Conservation (phyloP, 1,139 yeast species). For the Lodderomyces elongisporus region DNA sequence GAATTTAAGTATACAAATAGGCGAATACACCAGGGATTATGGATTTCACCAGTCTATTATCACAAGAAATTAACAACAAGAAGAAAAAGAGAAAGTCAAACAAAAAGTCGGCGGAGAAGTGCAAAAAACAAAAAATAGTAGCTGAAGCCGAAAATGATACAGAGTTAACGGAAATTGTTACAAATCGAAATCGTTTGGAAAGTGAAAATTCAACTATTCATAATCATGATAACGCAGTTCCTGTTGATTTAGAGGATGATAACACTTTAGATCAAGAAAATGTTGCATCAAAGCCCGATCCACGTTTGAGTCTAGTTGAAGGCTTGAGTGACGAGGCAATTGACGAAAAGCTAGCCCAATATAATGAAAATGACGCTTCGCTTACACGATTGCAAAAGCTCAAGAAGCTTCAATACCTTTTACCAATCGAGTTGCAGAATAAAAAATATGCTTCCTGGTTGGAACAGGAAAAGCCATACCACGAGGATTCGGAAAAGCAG, state of each 20-base stretch:
- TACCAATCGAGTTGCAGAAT: slow-evolving; percentile 10
- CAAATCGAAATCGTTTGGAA: no score
- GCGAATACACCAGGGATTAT: no score
- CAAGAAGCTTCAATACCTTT: slow-evolving; percentile 9
- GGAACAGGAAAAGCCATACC: slow-evolving; percentile 10
- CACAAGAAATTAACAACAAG: slow-evolving; percentile 13
- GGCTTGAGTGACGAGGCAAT: slow-evolving; percentile 21
- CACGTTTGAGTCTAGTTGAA: no score
- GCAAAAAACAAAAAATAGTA: no score
- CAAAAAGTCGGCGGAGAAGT: slow-evolving; percentile 1
- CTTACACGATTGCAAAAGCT: slow-evolving; percentile 11
- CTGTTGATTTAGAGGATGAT: no score
- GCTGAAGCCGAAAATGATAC: no score
- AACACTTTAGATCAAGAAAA: no score
- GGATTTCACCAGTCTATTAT: slow-evolving; percentile 16
- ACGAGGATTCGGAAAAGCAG: slow-evolving; percentile 8
- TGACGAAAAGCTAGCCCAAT: slow-evolving; percentile 11
- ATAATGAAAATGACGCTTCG: slow-evolving; percentile 7
- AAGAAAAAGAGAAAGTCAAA: slow-evolving; percentile 4
- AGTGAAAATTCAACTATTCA: no score
- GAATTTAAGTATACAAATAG: no score
- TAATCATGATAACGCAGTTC: no score
- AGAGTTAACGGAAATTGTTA: no score
- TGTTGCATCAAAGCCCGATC: no score
- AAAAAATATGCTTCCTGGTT: slow-evolving; percentile 13